A percentile compares a stretch with the other conserved stretches of the same genome.
Evolutionary conservation across 2,329 filamentous ascomycete genomes (phyloP).

Genomic region (Ascochyta fabae): DNA sequence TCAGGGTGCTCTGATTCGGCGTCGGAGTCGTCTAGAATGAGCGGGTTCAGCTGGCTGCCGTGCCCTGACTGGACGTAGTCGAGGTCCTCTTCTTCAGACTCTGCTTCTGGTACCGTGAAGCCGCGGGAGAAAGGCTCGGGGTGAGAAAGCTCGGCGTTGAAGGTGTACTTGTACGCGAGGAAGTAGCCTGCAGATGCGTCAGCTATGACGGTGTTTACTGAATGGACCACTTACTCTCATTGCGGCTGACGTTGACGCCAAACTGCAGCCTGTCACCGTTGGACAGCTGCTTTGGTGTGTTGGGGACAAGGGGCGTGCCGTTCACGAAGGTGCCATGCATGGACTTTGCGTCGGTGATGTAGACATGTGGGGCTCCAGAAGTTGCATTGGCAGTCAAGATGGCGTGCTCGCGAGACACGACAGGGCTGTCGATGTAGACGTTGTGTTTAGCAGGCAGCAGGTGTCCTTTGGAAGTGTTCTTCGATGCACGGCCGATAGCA

Average conservation of each 20-base stretch:
- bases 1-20: conserved; percentile 28
- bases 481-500: conserved; percentile 54
- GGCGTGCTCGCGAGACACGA: conserved; percentile 75
- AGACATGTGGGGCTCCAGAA: conserved; percentile 44
- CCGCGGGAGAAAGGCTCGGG: conserved; percentile 27
- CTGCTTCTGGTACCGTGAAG: conserved; percentile 43
- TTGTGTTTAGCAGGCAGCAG: conserved; percentile 59
- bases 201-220: conserved; percentile 15
- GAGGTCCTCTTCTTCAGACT: conserved; percentile 38
- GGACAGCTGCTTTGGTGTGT: conserved; percentile 30
- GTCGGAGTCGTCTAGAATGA: conserved; percentile 41
- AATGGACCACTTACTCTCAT: conserved; percentile 34
- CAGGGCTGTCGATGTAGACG: conserved; percentile 72
- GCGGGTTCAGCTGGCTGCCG: conserved; percentile 38
- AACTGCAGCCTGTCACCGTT: conserved; percentile 47
- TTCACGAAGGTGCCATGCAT: conserved; percentile 69
- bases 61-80: conserved; percentile 15
- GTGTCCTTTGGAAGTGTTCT: conserved; percentile 48
- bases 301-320: conserved; percentile 39
- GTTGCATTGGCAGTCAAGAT: conserved; percentile 43
- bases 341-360: conserved; percentile 62
- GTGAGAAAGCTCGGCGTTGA: conserved; percentile 28
- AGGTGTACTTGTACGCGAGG: conserved; percentile 40
- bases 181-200: conserved; percentile 33
- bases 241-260: conserved; percentile 45